Evolutionary conservation across 768 basidiomycete genomes (phyloP), one percentile per base, ranked within the genome.

Genomic region (Piloderma croceum): DNA sequence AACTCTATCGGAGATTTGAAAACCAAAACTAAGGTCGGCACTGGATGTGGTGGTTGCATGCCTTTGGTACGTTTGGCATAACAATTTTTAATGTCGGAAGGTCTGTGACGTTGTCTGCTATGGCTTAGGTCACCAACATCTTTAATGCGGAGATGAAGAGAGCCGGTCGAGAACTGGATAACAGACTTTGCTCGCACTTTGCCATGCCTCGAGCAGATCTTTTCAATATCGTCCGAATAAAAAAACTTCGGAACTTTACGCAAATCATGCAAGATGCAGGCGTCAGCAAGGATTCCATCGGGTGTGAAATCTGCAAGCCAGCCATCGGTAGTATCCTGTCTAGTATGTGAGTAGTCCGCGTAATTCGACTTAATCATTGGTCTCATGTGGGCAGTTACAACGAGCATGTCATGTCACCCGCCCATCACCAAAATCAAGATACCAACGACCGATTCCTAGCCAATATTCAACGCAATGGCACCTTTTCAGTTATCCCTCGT

Each of bases 251-350:
- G 37, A 75, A 70, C n/a, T 78, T 80, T 43, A 43, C 57, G 1
- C 71, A 73, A 21, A 65, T 85, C 29, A 76, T 83, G 70, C 49
- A 52, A 6, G 60, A 62, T 6, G 64, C 60, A 3, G 81, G 81
- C 15, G 60, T 65, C 17, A 66, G 67, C 27, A 60, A 65, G 24
- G 61, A 70, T 31, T 64, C 76, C 0, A 48, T 79, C 5, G 85
- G 85, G 2, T 88, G 85, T 48, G 85, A 86, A 58, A 58, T 79
- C 18, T 88, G 85, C 62, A 83, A 80, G 49, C 85, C 84, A 4
- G 74, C 72, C 5, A 66, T 85, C 23, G 83, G 72, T 20, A 71
- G 73, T 43, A 70, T 72, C 27, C 51, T 73, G 20, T 65, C 71
- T 1, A 68, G 69, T 46, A 49, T 73, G 57, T 63, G 45, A 36